phyloP scores from a whole-genome alignment of 2,329 filamentous ascomycete genomes.

The Arthroderma sp. region DNA sequence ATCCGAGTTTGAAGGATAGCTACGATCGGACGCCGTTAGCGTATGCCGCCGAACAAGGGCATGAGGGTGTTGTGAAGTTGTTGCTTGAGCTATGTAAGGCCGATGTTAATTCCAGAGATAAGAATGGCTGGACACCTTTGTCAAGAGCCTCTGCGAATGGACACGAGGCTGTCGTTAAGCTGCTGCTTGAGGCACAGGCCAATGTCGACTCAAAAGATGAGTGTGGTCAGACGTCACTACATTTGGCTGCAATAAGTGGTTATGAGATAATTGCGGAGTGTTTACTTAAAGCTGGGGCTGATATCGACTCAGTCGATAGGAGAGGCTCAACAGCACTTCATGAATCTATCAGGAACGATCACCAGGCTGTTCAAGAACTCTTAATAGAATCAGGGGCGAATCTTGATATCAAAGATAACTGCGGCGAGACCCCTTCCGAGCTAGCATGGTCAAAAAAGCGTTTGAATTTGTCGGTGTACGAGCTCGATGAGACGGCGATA shows the following conservation, averaged over 20 bases:
- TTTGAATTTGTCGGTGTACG: too few relatives aligned
- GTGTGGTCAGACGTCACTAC: not conserved
- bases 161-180: conserved; percentile 21
- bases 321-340: not conserved
- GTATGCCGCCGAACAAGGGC: not conserved
- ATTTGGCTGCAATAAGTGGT: not conserved
- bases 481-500: too few relatives aligned
- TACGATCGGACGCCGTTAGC: not conserved
- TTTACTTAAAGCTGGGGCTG: not conserved
- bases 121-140: conserved; percentile 22
- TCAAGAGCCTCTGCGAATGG: conserved; percentile 26
- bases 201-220: not conserved
- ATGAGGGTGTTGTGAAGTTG: not conserved
- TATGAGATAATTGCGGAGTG: not conserved
- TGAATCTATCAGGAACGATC: too few relatives aligned
- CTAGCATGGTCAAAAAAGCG: too few relatives aligned
- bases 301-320: not conserved
- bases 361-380: too few relatives aligned
- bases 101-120: not conserved
- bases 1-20: not conserved
- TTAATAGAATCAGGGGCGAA: not conserved
- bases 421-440: too few relatives aligned
- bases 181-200: conserved; percentile 11
- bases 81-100: not conserved
- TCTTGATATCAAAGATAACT: not conserved